A percentile compares a stretch with the other conserved stretches of the same genome.
Evolutionary conservation across 257 asterid species (phyloP).

Genomic region (Rubia yunnanensis): DNA sequence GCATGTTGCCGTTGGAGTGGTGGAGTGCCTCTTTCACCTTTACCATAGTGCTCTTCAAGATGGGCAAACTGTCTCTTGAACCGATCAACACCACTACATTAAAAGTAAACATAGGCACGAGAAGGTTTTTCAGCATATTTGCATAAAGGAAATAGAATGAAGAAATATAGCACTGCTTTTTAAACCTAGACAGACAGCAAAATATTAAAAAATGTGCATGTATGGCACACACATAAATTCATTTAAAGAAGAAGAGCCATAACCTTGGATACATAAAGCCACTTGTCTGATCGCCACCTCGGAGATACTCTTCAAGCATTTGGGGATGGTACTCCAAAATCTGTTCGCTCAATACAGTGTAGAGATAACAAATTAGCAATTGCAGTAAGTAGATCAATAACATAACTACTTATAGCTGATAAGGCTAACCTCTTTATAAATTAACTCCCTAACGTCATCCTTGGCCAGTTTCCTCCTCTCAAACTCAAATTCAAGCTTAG

Average conservation of each 20-base stretch:
- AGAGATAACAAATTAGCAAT: conserved; percentile 13
- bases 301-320: conserved; percentile 87
- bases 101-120: conserved; percentile 13
- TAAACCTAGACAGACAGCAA: not conserved
- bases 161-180: not conserved
- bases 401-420: not conserved
- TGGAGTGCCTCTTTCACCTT: conserved; percentile 67
- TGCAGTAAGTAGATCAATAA: not conserved
- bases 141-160: not conserved
- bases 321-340: conserved; percentile 95
- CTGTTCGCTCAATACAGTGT: conserved; percentile 35
- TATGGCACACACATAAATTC: not conserved
- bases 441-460: conserved; percentile 92
- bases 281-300: conserved; percentile 91
- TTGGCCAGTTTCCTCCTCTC: conserved; percentile 79
- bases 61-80: conserved; percentile 95
- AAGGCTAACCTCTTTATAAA: conserved; percentile 46
- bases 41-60: conserved; percentile 78
- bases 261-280: conserved; percentile 99
- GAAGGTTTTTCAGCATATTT: conserved; percentile 2
- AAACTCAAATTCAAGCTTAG: conserved; percentile 92
- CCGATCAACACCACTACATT: conserved; percentile 83
- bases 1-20: conserved; percentile 68
- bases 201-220: not conserved
- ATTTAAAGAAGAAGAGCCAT: not conserved